Evolutionary conservation across 805 yeast genomes (phyloP).

Genomic region (Blastobotrys americana): DNA sequence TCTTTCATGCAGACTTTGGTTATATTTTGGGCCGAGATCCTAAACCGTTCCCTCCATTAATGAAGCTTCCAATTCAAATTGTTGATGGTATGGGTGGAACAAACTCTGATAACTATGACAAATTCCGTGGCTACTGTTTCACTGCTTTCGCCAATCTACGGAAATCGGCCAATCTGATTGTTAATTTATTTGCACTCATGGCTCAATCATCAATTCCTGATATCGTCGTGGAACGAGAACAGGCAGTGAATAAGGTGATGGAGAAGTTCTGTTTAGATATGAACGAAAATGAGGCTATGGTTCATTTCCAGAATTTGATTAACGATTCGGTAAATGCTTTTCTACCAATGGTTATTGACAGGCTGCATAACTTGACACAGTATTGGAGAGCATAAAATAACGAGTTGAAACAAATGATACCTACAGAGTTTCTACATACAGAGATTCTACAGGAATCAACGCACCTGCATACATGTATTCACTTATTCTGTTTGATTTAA

Average conservation of each 20-base stretch:
- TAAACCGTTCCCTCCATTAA: conserved; percentile 96
- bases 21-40: conserved; percentile 96
- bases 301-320: conserved; percentile 88
- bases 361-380: conserved; percentile 91
- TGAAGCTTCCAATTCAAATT: conserved; percentile 94
- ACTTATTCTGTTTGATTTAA: neutral
- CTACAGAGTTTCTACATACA: neutral
- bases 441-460: neutral
- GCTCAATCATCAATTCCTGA: conserved; percentile 83
- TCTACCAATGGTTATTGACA: conserved; percentile 89
- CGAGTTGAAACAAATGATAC: neutral
- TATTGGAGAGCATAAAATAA: conserved; percentile 78
- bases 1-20: conserved; percentile 98
- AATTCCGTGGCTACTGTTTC: conserved; percentile 88
- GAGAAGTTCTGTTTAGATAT: conserved; percentile 90
- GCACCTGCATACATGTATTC: neutral
- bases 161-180: conserved; percentile 79
- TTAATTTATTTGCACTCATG: conserved; percentile 90
- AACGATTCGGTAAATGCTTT: conserved; percentile 92
- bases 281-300: conserved; percentile 92
- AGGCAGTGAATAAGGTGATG: conserved; percentile 83
- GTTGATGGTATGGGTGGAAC: conserved; percentile 98
- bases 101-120: conserved; percentile 71
- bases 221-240: conserved; percentile 71
- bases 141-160: conserved; percentile 87